Conservation (phyloP, 139 green algal species). For the Chlorella sp. region DNA sequence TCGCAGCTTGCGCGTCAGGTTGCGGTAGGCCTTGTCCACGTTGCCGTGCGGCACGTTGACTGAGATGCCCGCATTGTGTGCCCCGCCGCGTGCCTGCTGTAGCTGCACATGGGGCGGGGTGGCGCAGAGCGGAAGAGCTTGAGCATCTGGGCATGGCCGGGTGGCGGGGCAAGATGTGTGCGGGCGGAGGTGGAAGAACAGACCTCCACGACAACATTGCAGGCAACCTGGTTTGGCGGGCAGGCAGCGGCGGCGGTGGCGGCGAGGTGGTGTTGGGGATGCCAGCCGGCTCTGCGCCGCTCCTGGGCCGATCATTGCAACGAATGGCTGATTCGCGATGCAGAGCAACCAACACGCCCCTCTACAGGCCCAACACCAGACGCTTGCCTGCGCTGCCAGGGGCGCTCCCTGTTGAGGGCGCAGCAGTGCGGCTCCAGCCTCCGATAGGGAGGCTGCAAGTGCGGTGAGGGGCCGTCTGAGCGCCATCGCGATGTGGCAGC, state of each 20-base stretch:
- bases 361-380: not conserved
- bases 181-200: too few relatives aligned
- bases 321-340: not conserved
- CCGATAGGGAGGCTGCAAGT: not conserved
- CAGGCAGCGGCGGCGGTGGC: not conserved
- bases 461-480: not conserved
- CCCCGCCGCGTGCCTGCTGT: not conserved
- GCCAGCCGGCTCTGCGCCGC: not conserved
- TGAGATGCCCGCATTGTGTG: not conserved
- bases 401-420: not conserved
- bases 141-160: not conserved
- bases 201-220: too few relatives aligned
- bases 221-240: not conserved
- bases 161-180: too few relatives aligned
- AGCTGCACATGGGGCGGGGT: not conserved
- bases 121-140: not conserved
- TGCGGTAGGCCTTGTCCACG: constrained; percentile 40
- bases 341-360: not conserved
- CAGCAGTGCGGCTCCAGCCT: not conserved
- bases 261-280: not conserved
- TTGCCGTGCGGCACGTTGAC: constrained; percentile 44
- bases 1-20: constrained; percentile 30
- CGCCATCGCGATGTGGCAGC: not conserved
- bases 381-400: not conserved
- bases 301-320: not conserved